Conservation (phyloP, 345 rosid species). For the Limnanthes douglasii region DNA sequence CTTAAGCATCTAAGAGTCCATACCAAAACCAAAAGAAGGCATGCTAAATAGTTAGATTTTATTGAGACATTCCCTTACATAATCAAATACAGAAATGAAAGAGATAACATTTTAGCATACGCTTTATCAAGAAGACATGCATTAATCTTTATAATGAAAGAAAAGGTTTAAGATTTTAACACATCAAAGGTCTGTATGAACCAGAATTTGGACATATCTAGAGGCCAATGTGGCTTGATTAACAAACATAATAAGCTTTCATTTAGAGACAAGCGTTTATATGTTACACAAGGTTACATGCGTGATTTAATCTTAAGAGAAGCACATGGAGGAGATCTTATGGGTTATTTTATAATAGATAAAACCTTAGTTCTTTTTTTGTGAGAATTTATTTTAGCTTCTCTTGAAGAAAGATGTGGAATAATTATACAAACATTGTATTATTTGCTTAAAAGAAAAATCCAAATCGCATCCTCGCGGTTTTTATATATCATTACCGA, state of each 20-base stretch:
- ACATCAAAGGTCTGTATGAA: too few species aligned
- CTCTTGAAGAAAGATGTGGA: neutral
- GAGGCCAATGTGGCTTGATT: neutral
- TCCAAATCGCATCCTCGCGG: neutral
- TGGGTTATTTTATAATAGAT: too few species aligned
- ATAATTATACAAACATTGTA: neutral
- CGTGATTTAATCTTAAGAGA: too few species aligned
- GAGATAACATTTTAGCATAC: neutral
- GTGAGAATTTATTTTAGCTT: too few species aligned
- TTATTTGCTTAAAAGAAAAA: neutral
- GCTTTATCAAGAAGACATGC: neutral
- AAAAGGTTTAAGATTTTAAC: too few species aligned
- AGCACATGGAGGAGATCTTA: too few species aligned
- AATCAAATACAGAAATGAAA: neutral
- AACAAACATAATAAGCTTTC: neutral
- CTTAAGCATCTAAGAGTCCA: neutral
- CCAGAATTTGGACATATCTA: too few species aligned
- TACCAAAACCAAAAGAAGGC: neutral
- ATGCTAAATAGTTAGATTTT: neutral
- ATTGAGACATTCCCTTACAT: neutral
- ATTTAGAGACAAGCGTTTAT: too few species aligned
- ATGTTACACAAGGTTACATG: too few species aligned
- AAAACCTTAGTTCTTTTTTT: too few species aligned
- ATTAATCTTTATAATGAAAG: neutral
- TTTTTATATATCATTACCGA: neutral